Evolutionary conservation across 495 filamentous ascomycete species (phyloP).

Genomic region (Xylaria scruposa): DNA sequence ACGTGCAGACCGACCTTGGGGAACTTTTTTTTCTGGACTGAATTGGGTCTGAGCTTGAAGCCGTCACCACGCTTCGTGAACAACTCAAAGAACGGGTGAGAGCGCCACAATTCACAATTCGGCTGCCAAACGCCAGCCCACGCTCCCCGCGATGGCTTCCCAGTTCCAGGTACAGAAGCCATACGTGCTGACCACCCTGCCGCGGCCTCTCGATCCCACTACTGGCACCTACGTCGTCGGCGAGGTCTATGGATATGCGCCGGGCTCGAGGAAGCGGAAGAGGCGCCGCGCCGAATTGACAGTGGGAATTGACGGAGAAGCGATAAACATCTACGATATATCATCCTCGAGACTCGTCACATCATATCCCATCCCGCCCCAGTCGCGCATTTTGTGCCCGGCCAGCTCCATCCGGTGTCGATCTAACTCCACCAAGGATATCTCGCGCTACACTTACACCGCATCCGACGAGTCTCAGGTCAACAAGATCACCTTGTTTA

Average conservation of each 20-base stretch:
- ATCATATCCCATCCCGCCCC: slow-evolving; percentile 84
- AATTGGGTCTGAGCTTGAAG: slow-evolving; percentile 3
- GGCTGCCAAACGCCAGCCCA: not conserved
- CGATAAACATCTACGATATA: slow-evolving; percentile 93
- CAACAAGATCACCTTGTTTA: slow-evolving; percentile 57
- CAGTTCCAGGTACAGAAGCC: slow-evolving; percentile 62
- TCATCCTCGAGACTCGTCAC: slow-evolving; percentile 80
- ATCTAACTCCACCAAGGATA: slow-evolving; percentile 53
- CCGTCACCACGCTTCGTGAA: slow-evolving; percentile 8
- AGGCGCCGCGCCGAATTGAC: slow-evolving; percentile 76
- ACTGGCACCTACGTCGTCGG: slow-evolving; percentile 66
- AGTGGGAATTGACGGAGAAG: slow-evolving; percentile 88
- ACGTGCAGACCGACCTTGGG: slow-evolving; percentile 4
- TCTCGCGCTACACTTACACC: slow-evolving; percentile 75
- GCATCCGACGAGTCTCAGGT: slow-evolving; percentile 49
- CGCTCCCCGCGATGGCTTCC: slow-evolving; percentile 52
- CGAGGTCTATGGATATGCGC: slow-evolving; percentile 72
- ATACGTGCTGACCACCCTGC: slow-evolving; percentile 70
- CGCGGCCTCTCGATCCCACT: slow-evolving; percentile 66
- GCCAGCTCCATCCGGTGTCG: slow-evolving; percentile 76
- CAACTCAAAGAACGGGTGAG: not conserved
- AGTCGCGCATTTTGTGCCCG: slow-evolving; percentile 77
- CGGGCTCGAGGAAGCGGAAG: slow-evolving; percentile 81
- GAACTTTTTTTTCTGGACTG: slow-evolving; percentile 22
- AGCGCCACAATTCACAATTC: not conserved